Conservation (phyloP, 352 stramenopile species). For the Phytopythium montanum region DNA sequence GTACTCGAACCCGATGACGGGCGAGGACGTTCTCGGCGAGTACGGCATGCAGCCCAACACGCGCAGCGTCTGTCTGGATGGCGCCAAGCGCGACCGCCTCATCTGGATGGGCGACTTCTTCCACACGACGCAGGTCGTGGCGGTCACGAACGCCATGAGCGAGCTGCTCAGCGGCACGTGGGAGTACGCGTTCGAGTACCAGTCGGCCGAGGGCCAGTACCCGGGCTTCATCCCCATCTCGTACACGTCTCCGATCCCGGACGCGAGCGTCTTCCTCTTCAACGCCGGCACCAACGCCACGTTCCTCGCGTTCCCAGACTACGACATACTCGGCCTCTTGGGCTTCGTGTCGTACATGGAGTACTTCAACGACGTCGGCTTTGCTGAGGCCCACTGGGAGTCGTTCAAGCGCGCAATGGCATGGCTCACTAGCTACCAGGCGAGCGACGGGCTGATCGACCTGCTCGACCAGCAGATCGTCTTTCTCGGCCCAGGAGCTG, state of each 20-base stretch:
- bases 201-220: constrained; percentile 14
- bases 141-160: constrained; percentile 20
- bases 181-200: constrained; percentile 25
- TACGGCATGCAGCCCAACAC: constrained; percentile 21
- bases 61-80: constrained; percentile 23
- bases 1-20: constrained; percentile 17
- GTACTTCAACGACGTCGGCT: constrained; percentile 19
- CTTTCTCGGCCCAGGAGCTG: constrained; percentile 15
- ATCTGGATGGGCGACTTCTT: constrained; percentile 33
- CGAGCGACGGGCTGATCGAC: constrained; percentile 22
- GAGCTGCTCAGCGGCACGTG: constrained; percentile 24
- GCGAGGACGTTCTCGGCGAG: constrained; percentile 18
- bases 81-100: constrained; percentile 26
- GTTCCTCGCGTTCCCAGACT: constrained; percentile 23
- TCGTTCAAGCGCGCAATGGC: constrained; percentile 14
- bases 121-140: constrained; percentile 26
- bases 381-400: constrained; percentile 17
- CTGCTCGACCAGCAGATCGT: constrained; percentile 18
- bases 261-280: constrained; percentile 23
- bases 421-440: constrained; percentile 16
- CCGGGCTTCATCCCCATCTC: constrained; percentile 20
- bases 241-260: constrained; percentile 26
- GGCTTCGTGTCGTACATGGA: constrained; percentile 30
- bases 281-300: constrained; percentile 13
- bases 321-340: constrained; percentile 25